Evolutionary conservation across 2,329 filamentous ascomycete genomes (phyloP).

Genomic region (Aspergillus sp.): DNA sequence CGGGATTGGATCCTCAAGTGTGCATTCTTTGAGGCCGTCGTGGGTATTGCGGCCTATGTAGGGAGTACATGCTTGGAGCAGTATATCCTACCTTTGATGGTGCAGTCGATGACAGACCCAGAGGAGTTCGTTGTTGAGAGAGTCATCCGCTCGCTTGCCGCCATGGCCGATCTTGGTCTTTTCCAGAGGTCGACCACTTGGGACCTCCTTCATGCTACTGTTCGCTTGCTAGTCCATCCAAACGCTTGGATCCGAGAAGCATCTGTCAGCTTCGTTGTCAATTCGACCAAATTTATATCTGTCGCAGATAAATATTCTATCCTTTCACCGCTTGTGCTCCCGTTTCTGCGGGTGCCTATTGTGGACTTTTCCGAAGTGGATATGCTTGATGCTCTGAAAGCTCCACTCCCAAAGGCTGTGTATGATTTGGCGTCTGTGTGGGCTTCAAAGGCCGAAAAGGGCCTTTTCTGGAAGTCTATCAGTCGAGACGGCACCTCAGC

Average conservation of each 20-base stretch:
- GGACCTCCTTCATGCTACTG: constrained; percentile 82
- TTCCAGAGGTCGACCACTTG: constrained; percentile 81
- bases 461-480: constrained; percentile 82
- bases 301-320: constrained; percentile 81
- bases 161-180: constrained; percentile 83
- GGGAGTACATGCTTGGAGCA: constrained; percentile 88
- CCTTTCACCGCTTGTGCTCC: constrained; percentile 73
- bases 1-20: constrained; percentile 95
- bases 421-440: constrained; percentile 84
- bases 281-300: constrained; percentile 72
- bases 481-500: constrained; percentile 70
- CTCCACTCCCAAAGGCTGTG: constrained; percentile 73
- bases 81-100: constrained; percentile 93
- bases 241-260: constrained; percentile 95
- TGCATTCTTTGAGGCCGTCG: constrained; percentile 92
- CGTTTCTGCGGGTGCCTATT: constrained; percentile 75
- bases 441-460: constrained; percentile 77
- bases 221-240: constrained; percentile 86
- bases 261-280: constrained; percentile 77
- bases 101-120: constrained; percentile 87
- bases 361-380: constrained; percentile 69
- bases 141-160: constrained; percentile 81
- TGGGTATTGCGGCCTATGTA: constrained; percentile 87
- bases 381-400: constrained; percentile 79
- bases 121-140: constrained; percentile 94